Percentiles rank a stretch among this genome's conserved stretches.
phyloP scores from a whole-genome alignment of 2,329 filamentous ascomycete genomes.

The Triangularia setosa region DNA sequence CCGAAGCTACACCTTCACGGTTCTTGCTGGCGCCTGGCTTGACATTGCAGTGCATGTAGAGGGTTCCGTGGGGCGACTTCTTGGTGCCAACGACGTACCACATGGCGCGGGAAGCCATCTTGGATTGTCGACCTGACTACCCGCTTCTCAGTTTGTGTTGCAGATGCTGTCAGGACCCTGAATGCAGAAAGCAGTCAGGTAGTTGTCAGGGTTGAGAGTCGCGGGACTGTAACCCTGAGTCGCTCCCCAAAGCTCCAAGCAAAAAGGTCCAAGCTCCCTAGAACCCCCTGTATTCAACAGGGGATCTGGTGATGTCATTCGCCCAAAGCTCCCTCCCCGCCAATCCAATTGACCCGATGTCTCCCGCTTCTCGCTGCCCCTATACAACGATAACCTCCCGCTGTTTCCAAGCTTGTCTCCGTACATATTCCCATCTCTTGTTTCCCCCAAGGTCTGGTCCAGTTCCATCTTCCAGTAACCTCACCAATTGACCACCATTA shows the following conservation, averaged over 20 bases:
- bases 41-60: constrained; percentile 63
- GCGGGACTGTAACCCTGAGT: neutral
- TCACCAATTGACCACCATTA: neutral
- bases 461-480: neutral
- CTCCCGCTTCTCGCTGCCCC: neutral
- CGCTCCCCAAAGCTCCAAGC: neutral
- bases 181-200: neutral
- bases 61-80: constrained; percentile 39
- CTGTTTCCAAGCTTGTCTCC: neutral
- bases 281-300: neutral
- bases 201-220: neutral
- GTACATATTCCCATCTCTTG: neutral
- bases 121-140: neutral
- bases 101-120: constrained; percentile 15
- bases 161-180: neutral
- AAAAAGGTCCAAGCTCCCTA: neutral
- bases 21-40: constrained; percentile 61
- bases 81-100: constrained; percentile 45
- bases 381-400: neutral
- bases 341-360: neutral
- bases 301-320: neutral
- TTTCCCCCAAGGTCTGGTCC: neutral
- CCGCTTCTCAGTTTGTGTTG: too few species aligned
- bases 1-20: constrained; percentile 56
- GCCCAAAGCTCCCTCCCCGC: neutral